Base-by-base conservation (phyloP, 768 basidiomycete species). In the Auricularia sp. region DNA sequence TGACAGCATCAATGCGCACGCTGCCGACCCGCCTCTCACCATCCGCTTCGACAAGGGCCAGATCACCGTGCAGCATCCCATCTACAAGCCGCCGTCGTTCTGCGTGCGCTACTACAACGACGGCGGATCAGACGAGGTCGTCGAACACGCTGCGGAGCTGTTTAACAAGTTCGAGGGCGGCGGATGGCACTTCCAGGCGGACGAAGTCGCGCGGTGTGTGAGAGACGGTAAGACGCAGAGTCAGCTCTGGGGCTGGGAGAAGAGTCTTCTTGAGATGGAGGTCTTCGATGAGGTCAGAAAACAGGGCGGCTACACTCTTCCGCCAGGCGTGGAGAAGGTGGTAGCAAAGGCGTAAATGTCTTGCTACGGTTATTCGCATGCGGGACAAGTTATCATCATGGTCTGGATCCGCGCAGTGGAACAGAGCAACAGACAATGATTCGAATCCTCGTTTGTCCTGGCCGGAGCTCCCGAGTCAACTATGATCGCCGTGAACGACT, bases 111-210 rank as follows among this genome's bases (percentile, higher is more conserved):
- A 86, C 68, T 78, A 80, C 64, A 81, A 78, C 44, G 79, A 76
- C 33, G 82, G 80, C 1, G 79, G 78, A 8, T 74, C 71, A 4
- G 71, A 71, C 18, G 71, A 80, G 39, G 77, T 76, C 36, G 77
- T 77, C 61, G 87, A 89, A 70, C 35, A 44, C 16, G 64, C 59
- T 21, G 18, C 36, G 1, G 39, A 43, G 10, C 88, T 90, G 71
- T 84, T 78, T 58, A 79, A 74, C 65, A 73, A 69, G 34, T 84
- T 87, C 66, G 72, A 70, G 36, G 90, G 90, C 10, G 78, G 77
- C 39, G 93, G 91, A 7, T 90, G 84, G 87, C 84, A 91, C 73
- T 95, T 87, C 74, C 83, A 94, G 74, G 91, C 92, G 3, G 93
- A 95, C 70, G 91, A 94, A 66, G 91, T 92, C 11, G 92, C 90